Evolutionary conservation across 2,329 filamentous ascomycete species (phyloP), one percentile per base, ranked within the genome.

Genomic region (Fusarium acutatum): DNA sequence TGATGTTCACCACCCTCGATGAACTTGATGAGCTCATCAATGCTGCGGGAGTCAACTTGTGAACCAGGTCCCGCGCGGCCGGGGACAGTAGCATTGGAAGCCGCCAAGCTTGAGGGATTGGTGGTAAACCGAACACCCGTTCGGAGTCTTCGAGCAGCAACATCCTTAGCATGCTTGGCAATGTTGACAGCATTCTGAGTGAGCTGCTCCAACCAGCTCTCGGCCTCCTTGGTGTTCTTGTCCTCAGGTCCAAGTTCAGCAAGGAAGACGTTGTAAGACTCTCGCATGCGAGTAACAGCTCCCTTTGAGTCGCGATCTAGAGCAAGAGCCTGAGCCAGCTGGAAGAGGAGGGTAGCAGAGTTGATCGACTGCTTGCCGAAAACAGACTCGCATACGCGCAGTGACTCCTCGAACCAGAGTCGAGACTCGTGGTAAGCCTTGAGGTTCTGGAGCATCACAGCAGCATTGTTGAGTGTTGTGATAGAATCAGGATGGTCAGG

Each of bases 381-480:
- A 9, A 98, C 91, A 50, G 92, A 90, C 83, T 98, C 95, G 82
- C 95, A 98, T 71, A 98, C 92, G 47, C 90, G 88, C 58, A 98
- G 90, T 15, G 95, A 97, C 73, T 94, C 93, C 83, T 98, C 96
- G 80, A 99, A 99, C 96, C 96, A 99, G 71, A 96, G 88, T 58
- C 96, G 92, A 50, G 96, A 98, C 83, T 97, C 94, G 78, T 96
- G 92, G 85, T 97, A 99, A 69, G 93, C 92, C 87, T 98, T 97
- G 77, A 98, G 89, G 63, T 95, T 92, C 84, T 99, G 96, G 66
- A 99, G 90, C 96, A 99, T 99, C 68, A 99, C 96, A 13, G 96
- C 96, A 26, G 94, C 96, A 80, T 99, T 99, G 89, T 98, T 99
- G 84, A 98, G 93, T 22, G 96, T 98, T 14, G 97, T 99, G 83